Evolutionary conservation across 2,329 filamentous ascomycete genomes (phyloP).

Genomic region (Zasmidium angulare): DNA sequence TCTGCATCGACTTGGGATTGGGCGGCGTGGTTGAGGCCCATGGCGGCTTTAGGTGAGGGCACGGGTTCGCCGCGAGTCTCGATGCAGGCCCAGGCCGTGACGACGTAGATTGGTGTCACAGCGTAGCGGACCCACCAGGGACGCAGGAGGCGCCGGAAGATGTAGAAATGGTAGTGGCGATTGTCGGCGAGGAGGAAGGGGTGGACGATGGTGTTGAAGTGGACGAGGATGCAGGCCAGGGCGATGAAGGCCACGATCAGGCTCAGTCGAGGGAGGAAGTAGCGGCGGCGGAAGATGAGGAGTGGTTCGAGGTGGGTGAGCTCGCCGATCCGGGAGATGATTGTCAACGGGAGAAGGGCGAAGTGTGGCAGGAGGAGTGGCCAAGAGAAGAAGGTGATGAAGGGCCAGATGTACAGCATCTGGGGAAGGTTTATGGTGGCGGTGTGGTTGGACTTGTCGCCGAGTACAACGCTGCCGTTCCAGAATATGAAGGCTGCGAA

Average conservation of each 20-base stretch:
- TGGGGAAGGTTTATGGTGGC: conserved; percentile 86
- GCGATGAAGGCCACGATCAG: conserved; percentile 39
- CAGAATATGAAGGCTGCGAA: conserved; percentile 77
- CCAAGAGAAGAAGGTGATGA: conserved; percentile 84
- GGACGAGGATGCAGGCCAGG: conserved; percentile 56
- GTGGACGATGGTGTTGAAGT: conserved; percentile 88
- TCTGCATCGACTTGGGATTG: neutral
- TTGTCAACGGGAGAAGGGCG: conserved; percentile 32
- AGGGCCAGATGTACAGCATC: conserved; percentile 93
- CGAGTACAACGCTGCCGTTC: conserved; percentile 91
- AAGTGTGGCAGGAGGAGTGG: conserved; percentile 67
- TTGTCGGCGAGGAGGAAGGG: conserved; percentile 97
- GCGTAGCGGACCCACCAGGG: conserved; percentile 46
- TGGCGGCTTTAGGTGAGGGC: neutral
- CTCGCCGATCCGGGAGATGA: conserved; percentile 27
- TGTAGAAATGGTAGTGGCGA: conserved; percentile 94
- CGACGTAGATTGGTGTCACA: conserved; percentile 65
- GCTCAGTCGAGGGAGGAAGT: conserved; percentile 39
- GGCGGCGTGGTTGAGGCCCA: neutral
- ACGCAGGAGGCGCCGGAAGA: conserved; percentile 78
- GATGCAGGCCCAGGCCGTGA: conserved; percentile 68
- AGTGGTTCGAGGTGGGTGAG: conserved; percentile 31
- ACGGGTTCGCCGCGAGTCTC: conserved; percentile 50
- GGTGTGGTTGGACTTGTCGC: conserved; percentile 91
- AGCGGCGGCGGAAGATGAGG: conserved; percentile 34